Evolutionary conservation across 1,284 basidiomycete genomes (phyloP).

Genomic region (Calocybe gambosa): DNA sequence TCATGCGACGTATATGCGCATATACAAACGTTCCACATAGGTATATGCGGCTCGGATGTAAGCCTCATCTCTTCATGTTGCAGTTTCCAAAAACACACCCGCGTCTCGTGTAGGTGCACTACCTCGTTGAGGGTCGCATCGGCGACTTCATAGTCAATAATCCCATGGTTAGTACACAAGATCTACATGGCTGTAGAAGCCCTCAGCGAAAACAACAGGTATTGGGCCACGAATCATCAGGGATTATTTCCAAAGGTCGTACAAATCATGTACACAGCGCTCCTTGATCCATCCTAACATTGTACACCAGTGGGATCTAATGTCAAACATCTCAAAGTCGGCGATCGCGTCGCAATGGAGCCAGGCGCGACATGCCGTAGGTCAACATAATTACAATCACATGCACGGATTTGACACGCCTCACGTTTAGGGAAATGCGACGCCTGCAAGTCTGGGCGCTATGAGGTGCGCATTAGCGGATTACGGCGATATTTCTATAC

Average conservation of each 20-base stretch:
- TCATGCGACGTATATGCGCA: neutral
- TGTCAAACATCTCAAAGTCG: slow-evolving; percentile 71
- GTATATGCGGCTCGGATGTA: slow-evolving; percentile 89
- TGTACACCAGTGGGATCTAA: slow-evolving; percentile 48
- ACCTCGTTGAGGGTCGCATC: slow-evolving; percentile 70
- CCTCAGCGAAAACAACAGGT: slow-evolving; percentile 30
- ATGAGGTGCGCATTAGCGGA: slow-evolving; percentile 49
- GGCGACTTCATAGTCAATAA: slow-evolving; percentile 72
- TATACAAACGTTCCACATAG: slow-evolving; percentile 30
- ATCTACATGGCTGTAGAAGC: neutral
- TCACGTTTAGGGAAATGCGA: slow-evolving; percentile 41
- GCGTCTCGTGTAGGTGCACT: slow-evolving; percentile 54
- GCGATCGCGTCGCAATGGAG: slow-evolving; percentile 85
- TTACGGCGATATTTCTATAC: neutral
- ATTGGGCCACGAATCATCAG: slow-evolving; percentile 62
- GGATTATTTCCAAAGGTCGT: slow-evolving; percentile 47
- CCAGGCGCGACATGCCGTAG: slow-evolving; percentile 72
- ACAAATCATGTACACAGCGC: neutral
- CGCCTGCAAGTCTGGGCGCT: slow-evolving; percentile 72
- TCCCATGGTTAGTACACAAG: slow-evolving; percentile 56
- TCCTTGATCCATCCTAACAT: neutral
- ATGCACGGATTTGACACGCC: slow-evolving; percentile 3
- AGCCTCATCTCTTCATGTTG: slow-evolving; percentile 12
- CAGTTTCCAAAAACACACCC: slow-evolving; percentile 7
- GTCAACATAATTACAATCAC: slow-evolving; percentile 21